Conservation (phyloP, 1,284 basidiomycete genomes). For the Tilletia indica region DNA sequence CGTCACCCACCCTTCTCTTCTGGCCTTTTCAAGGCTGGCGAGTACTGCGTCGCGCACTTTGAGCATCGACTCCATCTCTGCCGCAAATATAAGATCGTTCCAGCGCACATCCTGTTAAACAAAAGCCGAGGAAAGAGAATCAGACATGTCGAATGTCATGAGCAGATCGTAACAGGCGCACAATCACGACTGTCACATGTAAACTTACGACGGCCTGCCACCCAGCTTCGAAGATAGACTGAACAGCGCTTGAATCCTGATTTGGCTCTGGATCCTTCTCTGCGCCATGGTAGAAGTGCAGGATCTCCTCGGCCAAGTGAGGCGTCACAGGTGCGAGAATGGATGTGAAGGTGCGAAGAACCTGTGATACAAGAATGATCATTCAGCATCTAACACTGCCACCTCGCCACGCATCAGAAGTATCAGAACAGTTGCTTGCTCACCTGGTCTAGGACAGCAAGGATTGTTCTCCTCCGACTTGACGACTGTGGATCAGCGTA, state of each 20-base stretch:
- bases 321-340: slow-evolving; percentile 85
- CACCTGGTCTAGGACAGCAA: slow-evolving; percentile 72
- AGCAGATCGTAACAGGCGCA: too few relatives aligned
- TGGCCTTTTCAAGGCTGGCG: not conserved
- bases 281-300: slow-evolving; percentile 59
- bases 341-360: slow-evolving; percentile 68
- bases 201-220: slow-evolving; percentile 34
- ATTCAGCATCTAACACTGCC: not conserved
- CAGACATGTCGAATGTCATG: slow-evolving; percentile 18
- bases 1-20: slow-evolving; percentile 5
- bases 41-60: slow-evolving; percentile 5
- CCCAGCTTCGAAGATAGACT: slow-evolving; percentile 41
- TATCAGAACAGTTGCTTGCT: slow-evolving; percentile 52
- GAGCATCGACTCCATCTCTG: not conserved
- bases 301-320: slow-evolving; percentile 86
- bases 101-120: slow-evolving; percentile 8
- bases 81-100: not conserved
- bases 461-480: slow-evolving; percentile 65
- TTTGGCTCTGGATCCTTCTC: slow-evolving; percentile 32
- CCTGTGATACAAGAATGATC: slow-evolving; percentile 58
- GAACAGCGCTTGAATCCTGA: slow-evolving; percentile 19
- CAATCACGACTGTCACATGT: not conserved
- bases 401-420: too few relatives aligned
- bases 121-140: not conserved
- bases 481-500: slow-evolving; percentile 70